Base-by-base conservation (phyloP, 768 basidiomycete genomes). In the Tylopilus rubrobrunneus region DNA sequence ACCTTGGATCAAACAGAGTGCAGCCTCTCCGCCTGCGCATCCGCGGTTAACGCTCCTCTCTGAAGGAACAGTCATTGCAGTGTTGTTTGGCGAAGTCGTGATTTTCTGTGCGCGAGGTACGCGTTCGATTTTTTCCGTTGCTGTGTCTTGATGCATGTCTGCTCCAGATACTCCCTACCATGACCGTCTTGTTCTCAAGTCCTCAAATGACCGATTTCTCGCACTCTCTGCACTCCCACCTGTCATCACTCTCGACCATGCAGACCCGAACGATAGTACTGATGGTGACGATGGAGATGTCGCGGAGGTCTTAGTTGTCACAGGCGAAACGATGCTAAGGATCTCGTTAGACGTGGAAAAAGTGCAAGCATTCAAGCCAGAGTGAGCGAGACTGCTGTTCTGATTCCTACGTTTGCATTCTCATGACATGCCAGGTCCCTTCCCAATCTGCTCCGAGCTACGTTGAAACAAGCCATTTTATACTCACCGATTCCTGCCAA, bases 381-480 rank as follows among this genome's bases (percentile, higher is more conserved):
- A 84, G 89, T 90, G 63, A 62, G 81, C 72, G 19, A 33, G 47
- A 7, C 21, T 27, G 19, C 33, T 29, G 25, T 25, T 29, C 27
- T 8, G 7, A 19, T 19, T 25, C 3, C 25, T 25, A 25, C 25
- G 5, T 25, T 25, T 25, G 25, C 25, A 25, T 25, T 25, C 25
- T 25, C 3, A 25, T 25, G 25, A 25, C 25, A 25, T 25, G 25
- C 76, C 76, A 52, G 89, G 84, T 55, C 79, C 74, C 67, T 68
- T 41, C 82, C 86, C 3, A 79, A 80, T 53, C 72, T 92, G 25
- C 81, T 91, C 65, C 87, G 86, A 68, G 85, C 86, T 9, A 87
- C 83, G 28, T 85, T 92, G 84, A 87, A 83, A 43, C 89, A 92
- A 64, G 89, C 89, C 11, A 89, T 92, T 57, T 64, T 91, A 33